Evolutionary conservation across 306 rosid species (phyloP).

Genomic region (Cucumis cinereus): DNA sequence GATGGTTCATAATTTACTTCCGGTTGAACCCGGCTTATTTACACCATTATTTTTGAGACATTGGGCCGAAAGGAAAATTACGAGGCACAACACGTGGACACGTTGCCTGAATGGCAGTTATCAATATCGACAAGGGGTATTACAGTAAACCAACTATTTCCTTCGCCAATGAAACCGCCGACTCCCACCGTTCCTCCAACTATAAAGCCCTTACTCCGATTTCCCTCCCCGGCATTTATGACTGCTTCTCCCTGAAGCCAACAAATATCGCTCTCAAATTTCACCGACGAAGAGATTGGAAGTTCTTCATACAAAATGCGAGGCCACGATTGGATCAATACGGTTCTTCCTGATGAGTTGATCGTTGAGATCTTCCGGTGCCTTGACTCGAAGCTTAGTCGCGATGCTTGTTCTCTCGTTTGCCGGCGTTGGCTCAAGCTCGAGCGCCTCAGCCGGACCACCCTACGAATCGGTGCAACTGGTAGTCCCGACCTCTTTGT

Average conservation of each 20-base stretch:
- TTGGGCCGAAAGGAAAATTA: not conserved
- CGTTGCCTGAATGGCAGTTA: not conserved
- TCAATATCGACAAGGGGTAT: not conserved
- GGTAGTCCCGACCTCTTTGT: conserved; percentile 56
- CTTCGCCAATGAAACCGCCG: conserved; percentile 1
- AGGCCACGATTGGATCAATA: conserved; percentile 67
- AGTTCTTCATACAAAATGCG: conserved; percentile 14
- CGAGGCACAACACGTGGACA: not conserved
- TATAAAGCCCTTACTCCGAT: not conserved
- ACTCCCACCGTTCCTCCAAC: conserved; percentile 2
- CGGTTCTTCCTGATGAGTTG: conserved; percentile 65
- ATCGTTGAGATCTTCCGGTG: conserved; percentile 63
- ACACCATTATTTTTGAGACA: too few relatives aligned
- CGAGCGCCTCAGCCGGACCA: conserved; percentile 60
- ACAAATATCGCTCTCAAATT: not conserved
- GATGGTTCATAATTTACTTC: too few relatives aligned
- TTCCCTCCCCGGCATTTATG: not conserved
- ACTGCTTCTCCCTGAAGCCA: not conserved
- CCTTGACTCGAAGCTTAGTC: conserved; percentile 45
- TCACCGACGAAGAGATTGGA: not conserved
- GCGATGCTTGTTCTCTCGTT: conserved; percentile 79
- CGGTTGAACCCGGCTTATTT: too few relatives aligned
- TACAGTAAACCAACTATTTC: not conserved
- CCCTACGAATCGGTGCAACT: conserved; percentile 73
- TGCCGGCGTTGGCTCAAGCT: conserved; percentile 82